phyloP scores from a whole-genome alignment of 2,329 filamentous ascomycete species.

The Chrysosporium queenslandicum region DNA sequence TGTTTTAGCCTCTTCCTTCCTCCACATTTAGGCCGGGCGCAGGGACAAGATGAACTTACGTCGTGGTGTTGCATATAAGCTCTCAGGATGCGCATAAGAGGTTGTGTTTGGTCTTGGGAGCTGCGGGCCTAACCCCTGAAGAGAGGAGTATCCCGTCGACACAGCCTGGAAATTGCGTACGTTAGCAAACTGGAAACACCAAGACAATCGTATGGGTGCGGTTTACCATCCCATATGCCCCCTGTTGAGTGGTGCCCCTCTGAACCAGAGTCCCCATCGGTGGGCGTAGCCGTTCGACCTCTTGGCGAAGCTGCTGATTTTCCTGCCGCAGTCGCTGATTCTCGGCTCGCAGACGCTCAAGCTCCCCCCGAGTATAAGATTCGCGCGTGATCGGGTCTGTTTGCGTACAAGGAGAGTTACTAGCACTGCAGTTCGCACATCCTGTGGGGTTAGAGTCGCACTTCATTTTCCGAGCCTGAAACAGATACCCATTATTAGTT shows the following conservation, averaged over 20 bases:
- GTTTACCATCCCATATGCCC: not conserved
- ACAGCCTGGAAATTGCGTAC: not conserved
- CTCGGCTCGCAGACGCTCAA: slow-evolving; percentile 9
- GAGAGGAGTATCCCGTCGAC: slow-evolving; percentile 1
- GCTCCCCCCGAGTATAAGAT: slow-evolving; percentile 20
- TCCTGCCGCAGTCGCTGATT: slow-evolving; percentile 12
- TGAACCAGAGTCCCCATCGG: not conserved
- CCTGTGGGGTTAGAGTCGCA: slow-evolving; percentile 19
- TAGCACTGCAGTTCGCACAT: slow-evolving; percentile 18
- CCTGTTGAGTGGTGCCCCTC: not conserved
- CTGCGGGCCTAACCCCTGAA: slow-evolving; percentile 1
- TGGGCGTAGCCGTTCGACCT: slow-evolving; percentile 3
- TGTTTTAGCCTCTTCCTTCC: not conserved
- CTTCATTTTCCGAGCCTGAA: slow-evolving; percentile 20
- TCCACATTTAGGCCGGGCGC: not conserved
- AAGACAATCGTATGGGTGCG: not conserved
- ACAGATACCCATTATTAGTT: no score
- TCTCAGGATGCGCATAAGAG: not conserved
- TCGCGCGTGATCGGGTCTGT: slow-evolving; percentile 22
- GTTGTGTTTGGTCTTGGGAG: not conserved
- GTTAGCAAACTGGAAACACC: not conserved
- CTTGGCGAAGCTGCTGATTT: slow-evolving; percentile 14
- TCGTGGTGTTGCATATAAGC: not conserved
- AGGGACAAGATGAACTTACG: not conserved
- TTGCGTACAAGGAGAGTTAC: slow-evolving; percentile 17